A percentile compares a stretch with the other conserved stretches of the same genome.
Evolutionary conservation across 129 eudicot species (phyloP).

Genomic region (Centella asiatica): DNA sequence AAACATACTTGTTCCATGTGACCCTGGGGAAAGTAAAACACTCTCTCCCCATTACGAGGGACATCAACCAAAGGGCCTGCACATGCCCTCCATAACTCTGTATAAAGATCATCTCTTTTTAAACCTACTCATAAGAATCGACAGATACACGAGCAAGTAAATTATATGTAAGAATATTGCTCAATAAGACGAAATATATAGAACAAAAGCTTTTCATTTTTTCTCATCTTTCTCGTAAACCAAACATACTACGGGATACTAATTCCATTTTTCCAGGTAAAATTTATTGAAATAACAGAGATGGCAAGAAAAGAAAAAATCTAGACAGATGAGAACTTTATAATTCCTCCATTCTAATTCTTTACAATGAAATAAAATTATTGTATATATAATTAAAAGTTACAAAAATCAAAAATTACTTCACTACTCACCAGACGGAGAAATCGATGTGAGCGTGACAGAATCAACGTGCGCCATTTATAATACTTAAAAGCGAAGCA

Average conservation of each 20-base stretch:
- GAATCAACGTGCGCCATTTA: no score
- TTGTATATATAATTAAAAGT: no score
- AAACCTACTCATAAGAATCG: slow-evolving; percentile 17
- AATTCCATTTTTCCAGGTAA: not conserved
- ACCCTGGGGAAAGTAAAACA: slow-evolving; percentile 70
- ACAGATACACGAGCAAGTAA: not conserved
- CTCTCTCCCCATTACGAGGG: slow-evolving; percentile 46
- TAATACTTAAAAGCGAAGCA: no score
- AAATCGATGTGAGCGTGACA: no score
- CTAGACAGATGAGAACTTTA: not conserved
- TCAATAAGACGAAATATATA: not conserved
- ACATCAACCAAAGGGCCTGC: slow-evolving; percentile 73
- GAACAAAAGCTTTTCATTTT: not conserved
- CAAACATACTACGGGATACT: not conserved
- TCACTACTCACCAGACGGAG: no score
- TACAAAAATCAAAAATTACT: no score
- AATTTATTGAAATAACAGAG: not conserved
- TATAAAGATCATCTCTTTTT: slow-evolving; percentile 37
- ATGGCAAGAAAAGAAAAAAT: not conserved
- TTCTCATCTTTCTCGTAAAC: slow-evolving; percentile 4
- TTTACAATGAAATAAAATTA: no score
- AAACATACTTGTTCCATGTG: slow-evolving; percentile 61
- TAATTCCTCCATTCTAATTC: not conserved
- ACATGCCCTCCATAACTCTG: slow-evolving; percentile 74
- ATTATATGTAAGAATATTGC: not conserved